These are phyloP conservation scores for Oryza brachyantha DNA, from an alignment of 176 grass and related monocot species.

Conservation along the genomic window DNA sequence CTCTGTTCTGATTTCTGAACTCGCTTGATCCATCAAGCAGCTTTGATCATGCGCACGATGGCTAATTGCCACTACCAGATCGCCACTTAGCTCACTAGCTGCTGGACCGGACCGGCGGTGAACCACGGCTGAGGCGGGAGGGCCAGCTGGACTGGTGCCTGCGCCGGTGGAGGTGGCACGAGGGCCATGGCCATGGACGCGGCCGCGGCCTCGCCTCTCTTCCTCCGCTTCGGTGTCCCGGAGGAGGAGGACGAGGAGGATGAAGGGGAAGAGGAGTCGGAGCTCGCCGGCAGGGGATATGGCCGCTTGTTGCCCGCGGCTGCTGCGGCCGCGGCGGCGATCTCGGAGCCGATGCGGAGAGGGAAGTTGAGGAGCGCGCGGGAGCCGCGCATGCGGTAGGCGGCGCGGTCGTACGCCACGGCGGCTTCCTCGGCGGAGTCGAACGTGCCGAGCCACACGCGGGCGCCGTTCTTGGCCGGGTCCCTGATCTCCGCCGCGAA, in stretches of 20 bases:
- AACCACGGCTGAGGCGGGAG: slow-evolving; percentile 43
- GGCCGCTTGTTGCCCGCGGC: slow-evolving; percentile 33
- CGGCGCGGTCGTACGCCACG: slow-evolving; percentile 75
- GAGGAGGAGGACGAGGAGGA: slow-evolving; percentile 35
- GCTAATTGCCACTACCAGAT: background rate
- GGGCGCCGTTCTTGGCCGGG: slow-evolving; percentile 82
- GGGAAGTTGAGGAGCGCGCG: slow-evolving; percentile 92
- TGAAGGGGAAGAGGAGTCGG: slow-evolving; percentile 27
- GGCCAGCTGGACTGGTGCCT: slow-evolving; percentile 33
- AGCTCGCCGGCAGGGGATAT: slow-evolving; percentile 16
- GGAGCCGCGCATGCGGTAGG: slow-evolving; percentile 87
- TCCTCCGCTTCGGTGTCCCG: slow-evolving; percentile 61
- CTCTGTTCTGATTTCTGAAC: slow-evolving; percentile 29
- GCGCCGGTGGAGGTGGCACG: slow-evolving; percentile 4
- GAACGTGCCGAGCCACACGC: slow-evolving; percentile 84
- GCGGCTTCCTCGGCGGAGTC: slow-evolving; percentile 79
- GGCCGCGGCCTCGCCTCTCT: slow-evolving; percentile 50
- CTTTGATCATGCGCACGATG: background rate
- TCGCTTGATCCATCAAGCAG: background rate
- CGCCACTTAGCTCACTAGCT: slow-evolving; percentile 45
- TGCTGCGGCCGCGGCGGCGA: background rate
- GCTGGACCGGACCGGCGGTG: slow-evolving; percentile 34
- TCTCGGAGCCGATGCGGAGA: slow-evolving; percentile 60
- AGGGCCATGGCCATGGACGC: slow-evolving; percentile 43
- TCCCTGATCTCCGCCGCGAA: slow-evolving; percentile 96